These are phyloP conservation scores for Panus rudis DNA, from an alignment of 768 basidiomycete genomes.

Conservation along the genomic window DNA sequence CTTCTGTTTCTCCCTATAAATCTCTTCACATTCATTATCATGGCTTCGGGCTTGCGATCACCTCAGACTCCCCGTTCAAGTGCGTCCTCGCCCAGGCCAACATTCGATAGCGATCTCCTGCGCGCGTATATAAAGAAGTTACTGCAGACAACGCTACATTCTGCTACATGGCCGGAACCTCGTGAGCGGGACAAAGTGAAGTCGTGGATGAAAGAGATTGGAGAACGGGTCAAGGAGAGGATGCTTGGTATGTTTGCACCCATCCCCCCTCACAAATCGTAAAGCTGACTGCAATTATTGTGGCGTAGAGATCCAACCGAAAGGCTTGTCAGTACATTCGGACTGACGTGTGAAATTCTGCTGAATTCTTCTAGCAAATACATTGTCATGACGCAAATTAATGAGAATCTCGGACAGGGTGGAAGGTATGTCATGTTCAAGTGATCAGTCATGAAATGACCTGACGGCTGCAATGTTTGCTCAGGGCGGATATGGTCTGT, in stretches of 20 bases:
- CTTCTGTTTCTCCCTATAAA: neutral
- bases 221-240: slow-evolving; percentile 77
- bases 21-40: slow-evolving; percentile 7
- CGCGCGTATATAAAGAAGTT: slow-evolving; percentile 80
- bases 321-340: slow-evolving; percentile 61
- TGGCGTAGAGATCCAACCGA: slow-evolving; percentile 59
- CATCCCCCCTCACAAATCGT: neutral
- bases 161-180: slow-evolving; percentile 56
- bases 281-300: slow-evolving; percentile 6
- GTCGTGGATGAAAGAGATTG: slow-evolving; percentile 77
- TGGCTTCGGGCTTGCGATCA: slow-evolving; percentile 45
- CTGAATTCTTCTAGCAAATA: slow-evolving; percentile 55
- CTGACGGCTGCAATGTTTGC: neutral
- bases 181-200: slow-evolving; percentile 67
- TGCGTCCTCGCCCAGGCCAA: slow-evolving; percentile 45
- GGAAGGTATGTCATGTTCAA: slow-evolving; percentile 51
- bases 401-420: slow-evolving; percentile 79
- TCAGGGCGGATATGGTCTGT: slow-evolving; percentile 72
- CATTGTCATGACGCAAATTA: slow-evolving; percentile 78
- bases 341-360: neutral
- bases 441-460: neutral
- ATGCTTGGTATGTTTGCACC: slow-evolving; percentile 46
- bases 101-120: slow-evolving; percentile 68
- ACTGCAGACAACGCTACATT: slow-evolving; percentile 60
- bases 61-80: slow-evolving; percentile 55